Evolutionary conservation across 2,329 filamentous ascomycete species (phyloP), one percentile per base, ranked within the genome.

Genomic region (Trichoderma gracile): DNA sequence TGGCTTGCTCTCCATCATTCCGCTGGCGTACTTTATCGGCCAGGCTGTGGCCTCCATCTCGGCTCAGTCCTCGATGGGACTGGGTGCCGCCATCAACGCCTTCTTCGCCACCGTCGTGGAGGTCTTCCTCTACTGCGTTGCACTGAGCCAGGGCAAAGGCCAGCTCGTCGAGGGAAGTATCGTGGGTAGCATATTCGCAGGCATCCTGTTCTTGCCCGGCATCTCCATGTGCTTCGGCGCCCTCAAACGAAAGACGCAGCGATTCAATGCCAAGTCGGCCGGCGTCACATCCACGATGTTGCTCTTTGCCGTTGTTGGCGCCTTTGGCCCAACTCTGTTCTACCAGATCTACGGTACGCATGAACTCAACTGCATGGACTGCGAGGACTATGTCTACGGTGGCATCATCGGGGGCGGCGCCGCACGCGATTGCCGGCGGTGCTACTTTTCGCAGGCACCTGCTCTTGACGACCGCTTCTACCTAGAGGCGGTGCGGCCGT

Each of bases 311-410:
- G 91, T 96, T 45, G 95, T 99, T 70, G 94, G 91, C 67, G 92
- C 94, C 9, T 99, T 99, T 77, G 90, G 94, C 0, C 95, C 95
- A 3, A 99, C 95, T 0, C 80, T 99, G 15, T 99, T 99, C 79
- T 99, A 98, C 78, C 94, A 99, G 74, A 97, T 99, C 68, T 98
- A 98, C 76, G 96, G 95, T 70, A 97, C 93, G 55, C 95, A 99
- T 74, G 93, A 99, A 78, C 85, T 99, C 59, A 95, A 92, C 72
- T 99, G 95, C 73, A 86, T 86, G 64, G 85, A 84, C 63, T 88
- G 84, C 66, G 78, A 84, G 54, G 83, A 87, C 67, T 79, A 77
- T 61, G 70, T 67, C 17, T 53, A 67, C 6, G 59, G 69, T 19
- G 75, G 74, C 40, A 75, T 78, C 7, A 67, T 69, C 8, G 71